Conservation (phyloP, 345 rosid species). For the Lumnitzera racemosa region DNA sequence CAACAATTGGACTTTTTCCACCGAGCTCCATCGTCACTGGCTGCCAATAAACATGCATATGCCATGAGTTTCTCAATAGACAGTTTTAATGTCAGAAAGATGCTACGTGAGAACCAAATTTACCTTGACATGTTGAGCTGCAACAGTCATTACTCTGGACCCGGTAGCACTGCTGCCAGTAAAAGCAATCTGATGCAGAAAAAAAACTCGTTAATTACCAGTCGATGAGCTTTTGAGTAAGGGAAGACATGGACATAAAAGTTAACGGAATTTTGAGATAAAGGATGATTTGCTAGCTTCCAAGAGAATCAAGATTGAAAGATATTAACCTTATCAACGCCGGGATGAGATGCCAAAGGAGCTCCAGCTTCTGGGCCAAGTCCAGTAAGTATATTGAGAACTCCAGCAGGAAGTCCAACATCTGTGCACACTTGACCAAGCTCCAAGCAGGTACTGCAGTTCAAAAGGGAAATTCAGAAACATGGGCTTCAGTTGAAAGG, state of each 20-base stretch:
- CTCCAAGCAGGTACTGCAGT: conserved; percentile 93
- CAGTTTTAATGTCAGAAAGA: background rate
- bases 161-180: conserved; percentile 96
- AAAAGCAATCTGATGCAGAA: conserved; percentile 59
- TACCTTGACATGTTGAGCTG: conserved; percentile 85
- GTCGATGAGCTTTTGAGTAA: conserved; percentile 4
- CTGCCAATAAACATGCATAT: conserved; percentile 31
- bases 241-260: background rate
- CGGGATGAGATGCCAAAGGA: conserved; percentile 86
- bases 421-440: conserved; percentile 83
- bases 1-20: conserved; percentile 90
- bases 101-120: background rate
- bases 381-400: conserved; percentile 86
- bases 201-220: conserved; percentile 12
- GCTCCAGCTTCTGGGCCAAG: conserved; percentile 98
- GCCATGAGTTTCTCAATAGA: background rate
- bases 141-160: conserved; percentile 72
- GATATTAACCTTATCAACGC: conserved; percentile 73
- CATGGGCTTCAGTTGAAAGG: background rate
- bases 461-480: conserved; percentile 6
- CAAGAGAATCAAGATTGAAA: conserved; percentile 8
- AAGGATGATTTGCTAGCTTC: background rate
- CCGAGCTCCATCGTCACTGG: conserved; percentile 94
- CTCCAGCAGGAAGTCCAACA: conserved; percentile 94
- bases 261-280: conserved; percentile 2